Conservation (phyloP, 305 asterid species). For the Ruellia speciosa region DNA sequence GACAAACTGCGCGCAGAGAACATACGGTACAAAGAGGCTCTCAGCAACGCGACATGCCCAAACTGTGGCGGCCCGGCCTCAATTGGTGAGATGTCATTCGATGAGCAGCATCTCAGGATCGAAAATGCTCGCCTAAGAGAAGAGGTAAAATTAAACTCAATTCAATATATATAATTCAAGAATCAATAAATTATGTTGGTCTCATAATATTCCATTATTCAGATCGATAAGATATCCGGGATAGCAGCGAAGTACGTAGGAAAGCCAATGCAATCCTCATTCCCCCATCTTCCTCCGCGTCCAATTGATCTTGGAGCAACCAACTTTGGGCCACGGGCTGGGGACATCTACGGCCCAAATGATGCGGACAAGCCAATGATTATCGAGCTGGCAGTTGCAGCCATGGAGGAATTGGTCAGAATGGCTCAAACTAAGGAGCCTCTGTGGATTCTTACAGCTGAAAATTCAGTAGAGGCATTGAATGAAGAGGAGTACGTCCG, state of each 20-base stretch:
- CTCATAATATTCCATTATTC: not conserved
- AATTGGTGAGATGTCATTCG: constrained; percentile 57
- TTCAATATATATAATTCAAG: not conserved
- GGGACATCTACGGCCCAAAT: constrained; percentile 41
- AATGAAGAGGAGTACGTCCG: constrained; percentile 65
- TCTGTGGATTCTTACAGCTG: constrained; percentile 53
- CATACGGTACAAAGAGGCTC: constrained; percentile 44
- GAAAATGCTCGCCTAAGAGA: constrained; percentile 28
- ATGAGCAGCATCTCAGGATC: constrained; percentile 48
- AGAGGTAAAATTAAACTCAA: constrained; percentile 28
- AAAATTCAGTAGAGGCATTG: constrained; percentile 29
- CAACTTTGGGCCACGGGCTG: constrained; percentile 31
- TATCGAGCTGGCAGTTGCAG: constrained; percentile 70
- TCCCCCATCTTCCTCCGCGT: constrained; percentile 43
- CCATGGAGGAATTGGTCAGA: constrained; percentile 83
- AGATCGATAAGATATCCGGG: constrained; percentile 41
- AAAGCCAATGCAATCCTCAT: constrained; percentile 45
- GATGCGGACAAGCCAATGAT: constrained; percentile 59
- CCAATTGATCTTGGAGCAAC: constrained; percentile 41
- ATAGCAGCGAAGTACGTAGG: constrained; percentile 67
- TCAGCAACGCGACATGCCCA: constrained; percentile 44
- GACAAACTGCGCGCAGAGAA: constrained; percentile 55
- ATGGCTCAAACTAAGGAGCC: constrained; percentile 86
- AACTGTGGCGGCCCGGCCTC: constrained; percentile 58
- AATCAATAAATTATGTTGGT: not conserved